Evolutionary conservation across 371 early-diverging fungal genomes (phyloP).

Genomic region (Lichtheimia ornata): DNA sequence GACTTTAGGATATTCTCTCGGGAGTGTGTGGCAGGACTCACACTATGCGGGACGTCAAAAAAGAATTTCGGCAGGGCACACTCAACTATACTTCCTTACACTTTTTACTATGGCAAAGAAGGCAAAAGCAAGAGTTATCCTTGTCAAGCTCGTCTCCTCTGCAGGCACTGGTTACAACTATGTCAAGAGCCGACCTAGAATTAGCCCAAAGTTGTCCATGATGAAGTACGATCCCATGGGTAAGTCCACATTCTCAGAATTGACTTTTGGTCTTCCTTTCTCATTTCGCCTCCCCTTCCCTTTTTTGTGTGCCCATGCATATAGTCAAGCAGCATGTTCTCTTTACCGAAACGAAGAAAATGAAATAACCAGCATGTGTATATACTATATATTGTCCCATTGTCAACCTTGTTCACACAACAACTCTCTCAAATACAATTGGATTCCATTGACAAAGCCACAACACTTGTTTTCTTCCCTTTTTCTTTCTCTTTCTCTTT

Average conservation of each 20-base stretch:
- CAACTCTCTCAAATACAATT: too few relatives aligned
- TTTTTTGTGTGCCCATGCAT: constrained; percentile 1
- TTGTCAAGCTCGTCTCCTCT: constrained; percentile 77
- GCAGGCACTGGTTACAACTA: constrained; percentile 87
- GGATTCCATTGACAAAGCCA: too few relatives aligned
- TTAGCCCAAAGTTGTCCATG: constrained; percentile 73
- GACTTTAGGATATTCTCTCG: too few relatives aligned
- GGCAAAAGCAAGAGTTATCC: constrained; percentile 81
- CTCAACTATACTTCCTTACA: not conserved
- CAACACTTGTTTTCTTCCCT: not conserved
- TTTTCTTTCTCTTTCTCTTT: not conserved
- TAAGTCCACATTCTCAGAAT: constrained; percentile 22
- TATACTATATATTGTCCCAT: too few relatives aligned
- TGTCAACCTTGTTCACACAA: too few relatives aligned
- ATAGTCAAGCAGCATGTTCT: constrained; percentile 74
- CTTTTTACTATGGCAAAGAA: constrained; percentile 70
- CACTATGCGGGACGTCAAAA: too few relatives aligned
- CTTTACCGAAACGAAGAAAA: constrained; percentile 78
- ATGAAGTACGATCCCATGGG: constrained; percentile 86
- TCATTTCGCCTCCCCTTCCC: not conserved
- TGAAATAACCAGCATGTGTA: constrained; percentile 35
- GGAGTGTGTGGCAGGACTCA: too few relatives aligned
- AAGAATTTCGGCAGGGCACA: too few relatives aligned
- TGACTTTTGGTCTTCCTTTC: not conserved
- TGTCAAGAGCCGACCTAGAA: constrained; percentile 75